phyloP scores from a whole-genome alignment of 164 flowering plant species.

The Kalanchoe fedtschenkoi region DNA sequence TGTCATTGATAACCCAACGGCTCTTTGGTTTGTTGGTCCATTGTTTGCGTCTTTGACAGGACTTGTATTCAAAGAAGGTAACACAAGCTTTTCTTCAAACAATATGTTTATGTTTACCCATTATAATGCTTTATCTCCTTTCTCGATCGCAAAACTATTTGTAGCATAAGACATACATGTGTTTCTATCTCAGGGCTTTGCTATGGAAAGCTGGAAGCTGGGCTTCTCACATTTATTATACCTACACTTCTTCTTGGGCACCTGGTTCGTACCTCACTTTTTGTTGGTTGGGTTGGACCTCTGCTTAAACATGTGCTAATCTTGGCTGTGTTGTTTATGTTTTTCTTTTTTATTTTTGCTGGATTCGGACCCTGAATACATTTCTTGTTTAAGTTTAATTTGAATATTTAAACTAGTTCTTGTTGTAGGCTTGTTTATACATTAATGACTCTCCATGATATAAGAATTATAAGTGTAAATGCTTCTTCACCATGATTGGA shows the following conservation, averaged over 20 bases:
- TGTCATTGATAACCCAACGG: constrained; percentile 50
- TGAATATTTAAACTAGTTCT: not conserved
- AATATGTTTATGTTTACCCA: not conserved
- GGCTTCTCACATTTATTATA: constrained; percentile 65
- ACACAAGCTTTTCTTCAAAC: not conserved
- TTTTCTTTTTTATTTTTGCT: not conserved
- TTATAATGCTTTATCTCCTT: too few species aligned
- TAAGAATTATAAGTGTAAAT: not conserved
- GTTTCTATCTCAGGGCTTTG: constrained; percentile 59
- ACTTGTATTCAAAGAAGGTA: constrained; percentile 97
- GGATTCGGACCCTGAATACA: not conserved
- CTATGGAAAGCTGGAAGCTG: constrained; percentile 96
- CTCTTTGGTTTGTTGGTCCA: constrained; percentile 93
- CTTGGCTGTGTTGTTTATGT: not conserved
- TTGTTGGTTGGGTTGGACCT: not conserved
- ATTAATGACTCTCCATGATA: not conserved
- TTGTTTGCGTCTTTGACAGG: constrained; percentile 90
- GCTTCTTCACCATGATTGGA: not conserved
- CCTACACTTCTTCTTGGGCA: constrained; percentile 84
- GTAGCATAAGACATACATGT: not conserved
- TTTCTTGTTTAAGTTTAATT: not conserved
- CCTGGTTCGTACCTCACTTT: constrained; percentile 39
- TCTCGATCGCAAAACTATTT: not conserved
- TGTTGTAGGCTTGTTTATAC: not conserved
- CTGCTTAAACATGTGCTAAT: not conserved